These are phyloP conservation scores for Calycina herbarum DNA, from an alignment of 2,329 filamentous ascomycete species.

Conservation along the genomic window DNA sequence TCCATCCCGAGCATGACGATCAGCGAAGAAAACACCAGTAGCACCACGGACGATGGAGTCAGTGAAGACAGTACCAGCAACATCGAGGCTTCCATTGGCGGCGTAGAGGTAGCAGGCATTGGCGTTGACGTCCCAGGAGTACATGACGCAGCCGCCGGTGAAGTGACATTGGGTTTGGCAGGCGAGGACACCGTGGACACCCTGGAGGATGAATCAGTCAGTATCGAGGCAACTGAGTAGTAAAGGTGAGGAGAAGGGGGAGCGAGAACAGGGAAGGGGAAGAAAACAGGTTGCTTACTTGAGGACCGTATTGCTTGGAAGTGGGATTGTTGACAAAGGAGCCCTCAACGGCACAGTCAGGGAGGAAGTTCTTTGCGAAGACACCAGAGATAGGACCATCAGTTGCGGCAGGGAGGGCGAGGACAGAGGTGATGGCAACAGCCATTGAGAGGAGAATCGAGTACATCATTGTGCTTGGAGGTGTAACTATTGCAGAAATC, in stretches of 20 bases:
- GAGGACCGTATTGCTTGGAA: not conserved
- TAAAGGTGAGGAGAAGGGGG: too few relatives aligned
- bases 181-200: not conserved
- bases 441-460: not conserved
- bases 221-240: not conserved
- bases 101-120: not conserved
- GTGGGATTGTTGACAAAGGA: not conserved
- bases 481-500: not conserved
- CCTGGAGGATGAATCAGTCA: not conserved
- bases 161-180: slow-evolving; percentile 3
- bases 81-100: not conserved
- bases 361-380: not conserved
- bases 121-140: not conserved
- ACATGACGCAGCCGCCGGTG: slow-evolving; percentile 6
- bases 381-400: not conserved
- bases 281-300: not conserved
- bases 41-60: not conserved
- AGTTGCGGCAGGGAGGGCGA: not conserved
- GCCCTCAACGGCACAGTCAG: slow-evolving; percentile 3
- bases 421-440: not conserved
- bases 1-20: not conserved
- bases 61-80: not conserved
- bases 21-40: not conserved
- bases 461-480: not conserved
- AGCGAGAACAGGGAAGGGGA: not conserved